These are phyloP conservation scores for Kockiozyma suomiensis DNA, from an alignment of 805 yeast species.

Conservation along the genomic window DNA sequence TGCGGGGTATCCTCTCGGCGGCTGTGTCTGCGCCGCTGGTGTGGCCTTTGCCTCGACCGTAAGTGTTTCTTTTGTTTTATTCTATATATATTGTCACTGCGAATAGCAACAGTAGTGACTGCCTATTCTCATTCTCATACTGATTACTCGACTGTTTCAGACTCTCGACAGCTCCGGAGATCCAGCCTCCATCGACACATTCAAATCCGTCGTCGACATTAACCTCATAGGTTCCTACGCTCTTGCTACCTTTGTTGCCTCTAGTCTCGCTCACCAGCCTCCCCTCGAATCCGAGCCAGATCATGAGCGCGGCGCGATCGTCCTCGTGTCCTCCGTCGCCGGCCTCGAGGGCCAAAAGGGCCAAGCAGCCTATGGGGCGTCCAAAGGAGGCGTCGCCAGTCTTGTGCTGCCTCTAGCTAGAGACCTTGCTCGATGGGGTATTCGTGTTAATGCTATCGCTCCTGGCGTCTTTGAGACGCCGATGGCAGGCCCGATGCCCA, in stretches of 20 bases:
- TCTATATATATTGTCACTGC: too few species aligned
- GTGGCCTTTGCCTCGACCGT: slow-evolving; percentile 15
- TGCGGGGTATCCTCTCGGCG: slow-evolving; percentile 14
- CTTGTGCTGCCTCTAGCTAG: slow-evolving; percentile 28
- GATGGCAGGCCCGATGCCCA: slow-evolving; percentile 14
- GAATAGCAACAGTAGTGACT: too few species aligned
- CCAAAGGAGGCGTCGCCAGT: slow-evolving; percentile 26
- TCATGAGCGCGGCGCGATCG: slow-evolving; percentile 24
- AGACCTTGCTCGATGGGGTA: slow-evolving; percentile 25
- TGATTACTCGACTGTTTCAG: too few species aligned
- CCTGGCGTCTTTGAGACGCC: slow-evolving; percentile 27
- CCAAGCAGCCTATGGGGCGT: slow-evolving; percentile 32
- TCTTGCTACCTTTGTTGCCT: slow-evolving; percentile 18
- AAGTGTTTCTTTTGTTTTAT: neutral
- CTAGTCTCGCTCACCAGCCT: slow-evolving; percentile 9
- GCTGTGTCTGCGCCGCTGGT: slow-evolving; percentile 28
- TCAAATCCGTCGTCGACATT: slow-evolving; percentile 22
- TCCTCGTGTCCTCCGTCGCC: slow-evolving; percentile 26
- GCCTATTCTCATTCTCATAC: too few species aligned
- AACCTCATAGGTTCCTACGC: slow-evolving; percentile 23
- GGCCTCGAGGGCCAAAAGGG: slow-evolving; percentile 28
- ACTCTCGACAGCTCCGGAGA: slow-evolving; percentile 13
- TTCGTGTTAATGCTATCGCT: slow-evolving; percentile 23
- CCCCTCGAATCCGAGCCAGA: slow-evolving; percentile 14
- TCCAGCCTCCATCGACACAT: slow-evolving; percentile 15